Evolutionary conservation across 2,329 filamentous ascomycete genomes (phyloP).

Genomic region (Aspergillus bombycis): DNA sequence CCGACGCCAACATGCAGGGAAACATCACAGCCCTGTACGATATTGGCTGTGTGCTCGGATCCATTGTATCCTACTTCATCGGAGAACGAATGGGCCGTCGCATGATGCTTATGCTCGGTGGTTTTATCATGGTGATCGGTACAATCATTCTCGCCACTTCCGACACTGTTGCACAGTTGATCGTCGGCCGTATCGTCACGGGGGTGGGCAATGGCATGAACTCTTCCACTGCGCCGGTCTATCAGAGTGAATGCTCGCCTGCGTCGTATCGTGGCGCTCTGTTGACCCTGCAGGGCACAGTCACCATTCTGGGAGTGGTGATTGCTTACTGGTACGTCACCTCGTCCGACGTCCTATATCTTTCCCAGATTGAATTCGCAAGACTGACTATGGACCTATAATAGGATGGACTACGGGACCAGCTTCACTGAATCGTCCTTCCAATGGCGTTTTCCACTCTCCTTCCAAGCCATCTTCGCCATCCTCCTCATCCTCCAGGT

Average conservation of each 20-base stretch:
- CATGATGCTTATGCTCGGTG: constrained; percentile 46
- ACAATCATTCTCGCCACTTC: constrained; percentile 41
- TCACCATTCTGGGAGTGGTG: constrained; percentile 29
- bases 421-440: constrained; percentile 41
- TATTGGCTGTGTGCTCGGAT: constrained; percentile 39
- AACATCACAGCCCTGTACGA: constrained; percentile 34
- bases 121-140: constrained; percentile 38
- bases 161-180: constrained; percentile 47
- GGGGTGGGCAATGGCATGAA: constrained; percentile 42
- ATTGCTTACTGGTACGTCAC: constrained; percentile 29
- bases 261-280: constrained; percentile 28
- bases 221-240: constrained; percentile 29
- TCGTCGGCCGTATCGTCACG: constrained; percentile 53
- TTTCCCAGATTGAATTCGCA: neutral
- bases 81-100: constrained; percentile 49
- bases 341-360: neutral
- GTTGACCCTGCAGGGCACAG: constrained; percentile 30
- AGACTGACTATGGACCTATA: neutral
- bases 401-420: constrained; percentile 46
- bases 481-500: constrained; percentile 30
- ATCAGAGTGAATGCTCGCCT: constrained; percentile 36
- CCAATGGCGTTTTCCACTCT: constrained; percentile 35
- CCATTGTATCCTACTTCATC: constrained; percentile 40
- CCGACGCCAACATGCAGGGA: constrained; percentile 44
- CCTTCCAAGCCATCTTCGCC: constrained; percentile 33